Percentiles rank a stretch among this genome's conserved stretches.
These are phyloP conservation scores for Lyophyllum atratum DNA, from an alignment of 768 basidiomycete species.

Conservation along the genomic window DNA sequence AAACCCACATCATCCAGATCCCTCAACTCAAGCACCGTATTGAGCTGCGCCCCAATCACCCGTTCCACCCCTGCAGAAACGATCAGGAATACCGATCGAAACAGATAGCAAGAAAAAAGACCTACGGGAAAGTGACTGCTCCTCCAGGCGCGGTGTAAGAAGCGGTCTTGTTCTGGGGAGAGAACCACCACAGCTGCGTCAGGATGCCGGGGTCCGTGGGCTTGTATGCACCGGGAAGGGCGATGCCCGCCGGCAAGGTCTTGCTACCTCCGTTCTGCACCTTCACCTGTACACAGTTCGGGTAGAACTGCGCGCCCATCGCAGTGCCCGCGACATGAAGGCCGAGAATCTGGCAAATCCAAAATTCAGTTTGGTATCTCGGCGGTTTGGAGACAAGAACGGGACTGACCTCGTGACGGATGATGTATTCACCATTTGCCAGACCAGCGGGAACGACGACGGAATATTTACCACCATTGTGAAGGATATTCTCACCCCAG, in stretches of 20 bases:
- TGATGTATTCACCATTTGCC: conserved; percentile 36
- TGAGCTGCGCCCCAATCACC: conserved; percentile 9
- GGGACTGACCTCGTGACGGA: conserved; percentile 25
- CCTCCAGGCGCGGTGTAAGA: conserved; percentile 18
- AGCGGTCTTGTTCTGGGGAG: conserved; percentile 14
- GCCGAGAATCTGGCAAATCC: conserved; percentile 27
- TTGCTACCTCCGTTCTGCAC: conserved; percentile 33
- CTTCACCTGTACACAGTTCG: conserved; percentile 35
- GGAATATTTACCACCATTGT: conserved; percentile 31
- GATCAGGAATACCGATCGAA: not conserved
- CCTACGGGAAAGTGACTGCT: conserved; percentile 1
- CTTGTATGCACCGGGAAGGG: conserved; percentile 39
- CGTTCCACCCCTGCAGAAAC: not conserved
- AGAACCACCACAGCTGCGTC: conserved; percentile 20
- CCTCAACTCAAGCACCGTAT: not conserved
- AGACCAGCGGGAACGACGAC: conserved; percentile 34
- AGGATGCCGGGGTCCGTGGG: conserved; percentile 29
- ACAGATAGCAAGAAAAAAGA: not conserved
- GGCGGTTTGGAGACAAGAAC: not conserved
- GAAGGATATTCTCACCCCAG: conserved; percentile 13
- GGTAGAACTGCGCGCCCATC: conserved; percentile 41
- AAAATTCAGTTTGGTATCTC: not conserved
- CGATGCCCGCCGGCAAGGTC: conserved; percentile 32
- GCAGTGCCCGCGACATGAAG: conserved; percentile 34
- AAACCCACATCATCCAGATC: no score